Evolutionary conservation across 805 yeast species (phyloP).

Genomic region (Metschnikowia proteae): DNA sequence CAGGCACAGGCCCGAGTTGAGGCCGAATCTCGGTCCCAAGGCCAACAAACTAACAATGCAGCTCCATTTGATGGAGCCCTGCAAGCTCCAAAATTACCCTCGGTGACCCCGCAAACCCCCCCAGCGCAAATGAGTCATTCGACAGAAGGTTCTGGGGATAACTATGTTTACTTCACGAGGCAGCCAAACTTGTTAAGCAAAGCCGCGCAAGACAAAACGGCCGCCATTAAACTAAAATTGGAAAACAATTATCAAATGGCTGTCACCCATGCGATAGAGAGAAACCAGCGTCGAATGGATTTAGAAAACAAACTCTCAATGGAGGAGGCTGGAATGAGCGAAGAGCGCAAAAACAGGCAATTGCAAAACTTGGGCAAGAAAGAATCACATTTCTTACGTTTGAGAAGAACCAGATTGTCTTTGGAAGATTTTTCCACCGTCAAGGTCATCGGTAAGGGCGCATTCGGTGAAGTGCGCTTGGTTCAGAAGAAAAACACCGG

Average conservation of each 20-base stretch:
- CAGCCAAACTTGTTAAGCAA: constrained; percentile 78
- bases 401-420: constrained; percentile 78
- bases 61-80: neutral
- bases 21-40: neutral
- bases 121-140: constrained; percentile 7
- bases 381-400: constrained; percentile 80
- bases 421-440: constrained; percentile 85
- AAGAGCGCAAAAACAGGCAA: constrained; percentile 81
- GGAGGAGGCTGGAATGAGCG: constrained; percentile 65
- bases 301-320: constrained; percentile 64
- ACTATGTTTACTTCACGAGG: constrained; percentile 64
- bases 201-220: constrained; percentile 74
- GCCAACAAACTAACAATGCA: neutral
- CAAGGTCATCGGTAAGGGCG: constrained; percentile 92
- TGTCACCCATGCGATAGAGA: constrained; percentile 88
- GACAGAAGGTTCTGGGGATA: constrained; percentile 3
- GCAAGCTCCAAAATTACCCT: neutral
- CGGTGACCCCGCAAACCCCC: constrained; percentile 12
- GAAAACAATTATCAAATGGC: constrained; percentile 85
- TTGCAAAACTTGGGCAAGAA: constrained; percentile 79
- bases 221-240: constrained; percentile 74
- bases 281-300: constrained; percentile 88
- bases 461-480: constrained; percentile 93
- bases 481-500: constrained; percentile 93
- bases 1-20: neutral